Percentiles rank a stretch among this genome's conserved stretches.
phyloP scores from a whole-genome alignment of 2,329 filamentous ascomycete species.

The Fusarium sp. region DNA sequence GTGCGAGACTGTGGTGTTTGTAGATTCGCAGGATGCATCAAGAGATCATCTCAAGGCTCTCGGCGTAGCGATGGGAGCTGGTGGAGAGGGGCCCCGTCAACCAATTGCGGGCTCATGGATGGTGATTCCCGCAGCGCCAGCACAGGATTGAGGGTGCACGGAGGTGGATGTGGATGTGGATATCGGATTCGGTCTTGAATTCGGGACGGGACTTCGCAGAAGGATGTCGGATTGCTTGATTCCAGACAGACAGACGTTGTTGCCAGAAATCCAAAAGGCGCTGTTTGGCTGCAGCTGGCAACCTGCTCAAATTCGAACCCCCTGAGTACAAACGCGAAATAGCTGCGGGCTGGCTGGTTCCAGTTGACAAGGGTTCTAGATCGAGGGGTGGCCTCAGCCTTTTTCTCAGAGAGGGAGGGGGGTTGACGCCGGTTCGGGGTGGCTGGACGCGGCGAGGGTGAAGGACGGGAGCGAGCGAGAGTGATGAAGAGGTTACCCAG shows the following conservation, averaged over 20 bases:
- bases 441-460: slow-evolving; percentile 9
- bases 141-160: neutral
- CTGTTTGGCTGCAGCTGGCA: slow-evolving; percentile 32
- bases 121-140: slow-evolving; percentile 27
- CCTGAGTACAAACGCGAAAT: slow-evolving; percentile 48
- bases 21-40: slow-evolving; percentile 44
- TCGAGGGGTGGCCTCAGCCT: slow-evolving; percentile 47
- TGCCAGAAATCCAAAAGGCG: slow-evolving; percentile 34
- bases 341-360: slow-evolving; percentile 35
- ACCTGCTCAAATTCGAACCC: slow-evolving; percentile 36
- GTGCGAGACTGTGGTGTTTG: slow-evolving; percentile 25
- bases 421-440: slow-evolving; percentile 1
- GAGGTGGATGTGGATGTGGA: neutral
- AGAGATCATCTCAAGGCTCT: slow-evolving; percentile 33
- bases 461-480: neutral
- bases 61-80: slow-evolving; percentile 38
- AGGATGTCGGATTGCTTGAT: neutral
- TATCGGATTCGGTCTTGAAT: slow-evolving; percentile 1
- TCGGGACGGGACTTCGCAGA: neutral
- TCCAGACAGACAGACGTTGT: slow-evolving; percentile 16
- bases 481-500: slow-evolving; percentile 3
- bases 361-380: slow-evolving; percentile 44
- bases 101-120: slow-evolving; percentile 45
- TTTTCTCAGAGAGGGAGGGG: slow-evolving; percentile 32
- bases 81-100: slow-evolving; percentile 39